Base-by-base conservation (phyloP, 768 basidiomycete species). In the Chiua virens region DNA sequence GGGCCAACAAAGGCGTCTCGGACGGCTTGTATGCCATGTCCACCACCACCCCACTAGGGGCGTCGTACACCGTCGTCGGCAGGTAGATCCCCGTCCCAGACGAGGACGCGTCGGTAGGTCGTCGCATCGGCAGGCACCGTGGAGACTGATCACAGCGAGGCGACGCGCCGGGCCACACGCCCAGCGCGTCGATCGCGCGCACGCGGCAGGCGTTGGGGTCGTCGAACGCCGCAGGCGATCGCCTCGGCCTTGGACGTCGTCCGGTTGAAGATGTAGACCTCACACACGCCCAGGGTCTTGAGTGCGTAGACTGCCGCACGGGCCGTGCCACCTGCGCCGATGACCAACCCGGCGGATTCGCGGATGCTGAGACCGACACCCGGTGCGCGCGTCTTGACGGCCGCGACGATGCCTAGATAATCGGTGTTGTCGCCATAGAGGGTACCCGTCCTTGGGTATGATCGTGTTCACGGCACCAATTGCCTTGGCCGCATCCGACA, bases 391-490 rank as follows among this genome's bases (percentile, higher is more conserved):
- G 72, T 65, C 14, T 61, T 60, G 46, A 85, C 78, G 58, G 75
- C 79, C 17, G 83, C 75, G 15, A 77, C 77, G 58, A 99, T 95
- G 0, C 92, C 96, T 42, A 90, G 70, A 87, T 96, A 98, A 63
- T 98, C 97, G 0, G 95, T 97, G 72, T 98, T 99, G 62, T 98
- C 94, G 3, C 97, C 97, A 39, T 80, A 76, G 17, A 98, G 74
- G n/a, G 73, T 71, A n/a, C 2, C 70, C 63, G 8, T 69, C 69
- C 4, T 61, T 59, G 3, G 66, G 61, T 17, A 93, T 78, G 67
- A 98, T 81, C 39, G 95, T 98, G 69, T 99, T 98, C 56, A 98
- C 92, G 0, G 97, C 97, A 0, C 97, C 97, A 52, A 99, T 94
- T 4, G 80, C 75, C 58, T 83, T 74, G 1, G 94, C 97, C 20